Conservation (phyloP, 176 grass and related monocot species). For the Dactylis glomerata region DNA sequence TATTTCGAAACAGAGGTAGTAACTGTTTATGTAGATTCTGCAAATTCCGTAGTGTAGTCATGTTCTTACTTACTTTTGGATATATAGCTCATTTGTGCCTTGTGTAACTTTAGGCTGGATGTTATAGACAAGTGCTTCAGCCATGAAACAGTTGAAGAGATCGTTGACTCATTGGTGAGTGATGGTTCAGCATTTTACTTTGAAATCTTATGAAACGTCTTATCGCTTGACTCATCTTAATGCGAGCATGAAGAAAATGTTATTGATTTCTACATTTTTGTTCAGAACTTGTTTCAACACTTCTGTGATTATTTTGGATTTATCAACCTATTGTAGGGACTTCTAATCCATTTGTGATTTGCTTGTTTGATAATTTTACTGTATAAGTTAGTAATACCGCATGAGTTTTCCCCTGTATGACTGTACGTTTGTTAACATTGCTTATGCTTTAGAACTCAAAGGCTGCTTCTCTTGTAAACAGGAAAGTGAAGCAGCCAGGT, state of each 20-base stretch:
- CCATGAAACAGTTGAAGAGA: conserved; percentile 83
- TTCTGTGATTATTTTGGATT: neutral
- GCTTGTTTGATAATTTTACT: neutral
- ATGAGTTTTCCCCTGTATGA: neutral
- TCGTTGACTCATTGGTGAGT: conserved; percentile 83
- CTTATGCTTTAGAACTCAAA: neutral
- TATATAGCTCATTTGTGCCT: conserved; percentile 17
- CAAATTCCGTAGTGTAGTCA: neutral
- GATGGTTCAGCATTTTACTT: conserved; percentile 11
- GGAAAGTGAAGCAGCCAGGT: conserved; percentile 85
- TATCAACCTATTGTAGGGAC: neutral
- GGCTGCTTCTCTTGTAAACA: conserved; percentile 5
- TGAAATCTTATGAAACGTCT: neutral
- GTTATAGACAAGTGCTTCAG: conserved; percentile 94
- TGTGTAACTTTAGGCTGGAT: conserved; percentile 54
- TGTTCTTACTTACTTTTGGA: neutral
- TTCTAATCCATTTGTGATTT: neutral
- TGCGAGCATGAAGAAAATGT: neutral
- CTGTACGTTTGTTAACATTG: neutral
- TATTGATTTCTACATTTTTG: conserved; percentile 5
- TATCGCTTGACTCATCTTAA: conserved; percentile 11
- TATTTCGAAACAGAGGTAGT: no score
- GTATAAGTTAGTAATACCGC: neutral
- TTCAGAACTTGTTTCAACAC: neutral
- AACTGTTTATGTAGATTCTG: neutral